Evolutionary conservation across 2,329 filamentous ascomycete genomes (phyloP), one percentile per base, ranked within the genome.

Genomic region (Fusarium drepaniforme): DNA sequence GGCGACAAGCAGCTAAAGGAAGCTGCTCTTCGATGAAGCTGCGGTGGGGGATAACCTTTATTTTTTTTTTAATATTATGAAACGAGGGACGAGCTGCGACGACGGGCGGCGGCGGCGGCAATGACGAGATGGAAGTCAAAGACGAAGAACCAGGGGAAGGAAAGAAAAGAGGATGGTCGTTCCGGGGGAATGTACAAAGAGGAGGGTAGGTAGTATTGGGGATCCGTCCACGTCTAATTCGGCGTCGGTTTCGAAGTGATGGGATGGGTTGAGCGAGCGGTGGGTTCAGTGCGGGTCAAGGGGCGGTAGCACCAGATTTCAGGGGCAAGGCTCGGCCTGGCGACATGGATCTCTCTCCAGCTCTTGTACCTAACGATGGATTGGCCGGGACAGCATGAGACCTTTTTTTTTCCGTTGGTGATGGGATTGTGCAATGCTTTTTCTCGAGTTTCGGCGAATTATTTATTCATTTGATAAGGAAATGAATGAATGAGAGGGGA

Each of bases 281-380:
- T 73, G 66, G 66, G 66, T 65, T 74, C 64, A 67, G 64, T 71
- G 70, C 73, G 70, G 73, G 73, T 76, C 73, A 75, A 72, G 74
- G 73, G 70, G 67, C 38, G 53, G 71, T 67, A 76, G 74, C 71
- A 72, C 71, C 68, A 76, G 74, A 76, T 76, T 76, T 76, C 74
- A 76, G 74, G 74, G 74, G 74, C 74, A 76, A 71, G 73, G 58
- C 70, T 53, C 49, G 49, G 25, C 9, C 25, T 74, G 58, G 65
- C 63, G 64, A 56, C 73, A 75, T 66, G 73, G 73, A 68, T 71
- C 53, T 33, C 30, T 33, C 30, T 67, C 23, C 61, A 68, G 53
- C 57, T 51, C 46, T 70, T 63, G 56, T 58, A 49, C 53, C 40
- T 42, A 56, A 42, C 33, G 25, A 57, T 25, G 40, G 40, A 37